These are phyloP conservation scores for Dendrocalamus latiflorus DNA, from an alignment of 202 grass and related monocot species.

Conservation along the genomic window DNA sequence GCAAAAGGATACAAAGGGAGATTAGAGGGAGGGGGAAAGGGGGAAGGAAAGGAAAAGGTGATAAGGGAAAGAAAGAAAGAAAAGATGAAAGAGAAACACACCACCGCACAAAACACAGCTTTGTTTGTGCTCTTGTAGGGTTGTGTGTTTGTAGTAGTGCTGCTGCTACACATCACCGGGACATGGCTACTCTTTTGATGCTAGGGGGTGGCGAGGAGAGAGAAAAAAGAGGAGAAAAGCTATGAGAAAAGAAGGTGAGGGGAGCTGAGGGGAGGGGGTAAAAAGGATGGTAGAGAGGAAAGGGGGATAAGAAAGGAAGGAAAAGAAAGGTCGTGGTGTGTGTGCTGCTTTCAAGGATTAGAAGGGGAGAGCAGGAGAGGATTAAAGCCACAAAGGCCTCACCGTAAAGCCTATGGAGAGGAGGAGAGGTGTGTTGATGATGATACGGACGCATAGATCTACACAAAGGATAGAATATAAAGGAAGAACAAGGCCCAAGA, in stretches of 20 bases:
- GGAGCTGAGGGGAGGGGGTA: constrained; percentile 13
- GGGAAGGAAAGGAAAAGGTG: constrained; percentile 38
- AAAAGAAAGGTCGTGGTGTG: constrained; percentile 48
- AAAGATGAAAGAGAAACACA: constrained; percentile 62
- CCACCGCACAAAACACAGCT: constrained; percentile 55
- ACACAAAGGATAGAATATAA: constrained; percentile 43
- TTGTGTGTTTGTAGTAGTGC: constrained; percentile 41
- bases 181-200: constrained; percentile 78
- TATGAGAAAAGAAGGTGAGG: constrained; percentile 32
- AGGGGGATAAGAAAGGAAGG: constrained; percentile 49
- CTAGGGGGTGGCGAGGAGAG: constrained; percentile 35
- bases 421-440: constrained; percentile 42
- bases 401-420: constrained; percentile 57
- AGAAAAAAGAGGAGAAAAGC: constrained; percentile 41
- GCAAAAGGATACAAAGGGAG: constrained; percentile 58
- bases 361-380: constrained; percentile 49
- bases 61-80: constrained; percentile 46
- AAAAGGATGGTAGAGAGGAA: constrained; percentile 70
- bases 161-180: constrained; percentile 48
- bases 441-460: constrained; percentile 54
- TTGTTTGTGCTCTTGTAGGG: constrained; percentile 70
- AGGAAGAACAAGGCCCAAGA: constrained; percentile 32
- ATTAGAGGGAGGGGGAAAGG: constrained; percentile 42
- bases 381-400: constrained; percentile 56
- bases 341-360: constrained; percentile 77